A percentile compares a stretch with the other conserved stretches of the same genome.
Evolutionary conservation across 208 protist genomes (phyloP).

Genomic region (Blastocrithidia nonstop): DNA sequence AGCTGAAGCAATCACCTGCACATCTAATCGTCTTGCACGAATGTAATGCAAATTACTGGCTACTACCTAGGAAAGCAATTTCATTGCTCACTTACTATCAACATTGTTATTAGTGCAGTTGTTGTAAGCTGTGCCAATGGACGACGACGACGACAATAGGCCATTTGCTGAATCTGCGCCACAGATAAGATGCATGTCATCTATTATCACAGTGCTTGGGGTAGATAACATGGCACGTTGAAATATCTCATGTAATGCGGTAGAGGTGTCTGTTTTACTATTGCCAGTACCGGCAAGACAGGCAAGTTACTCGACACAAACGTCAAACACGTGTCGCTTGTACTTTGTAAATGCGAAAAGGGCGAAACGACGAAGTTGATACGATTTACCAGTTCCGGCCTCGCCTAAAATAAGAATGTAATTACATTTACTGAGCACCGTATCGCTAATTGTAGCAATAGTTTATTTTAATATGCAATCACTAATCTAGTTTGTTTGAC

Average conservation of each 20-base stretch:
- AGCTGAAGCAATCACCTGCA: too few species aligned
- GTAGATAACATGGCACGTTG: conserved; percentile 60
- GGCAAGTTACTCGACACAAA: conserved; percentile 23
- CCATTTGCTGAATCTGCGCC: neutral
- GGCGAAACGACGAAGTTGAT: conserved; percentile 7
- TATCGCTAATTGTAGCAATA: too few species aligned
- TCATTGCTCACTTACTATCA: too few species aligned
- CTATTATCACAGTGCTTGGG: conserved; percentile 47
- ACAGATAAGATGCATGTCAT: conserved; percentile 43
- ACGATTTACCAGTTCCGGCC: conserved; percentile 25
- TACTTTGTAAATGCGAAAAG: neutral
- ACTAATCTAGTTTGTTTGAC: too few species aligned
- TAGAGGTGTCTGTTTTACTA: conserved; percentile 56
- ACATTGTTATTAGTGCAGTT: too few species aligned
- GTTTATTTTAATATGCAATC: too few species aligned
- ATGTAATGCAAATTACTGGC: too few species aligned
- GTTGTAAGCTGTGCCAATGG: too few species aligned
- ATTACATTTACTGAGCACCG: too few species aligned
- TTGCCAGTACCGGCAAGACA: conserved; percentile 19
- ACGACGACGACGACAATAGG: neutral
- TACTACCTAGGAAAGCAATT: too few species aligned
- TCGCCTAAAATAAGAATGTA: conserved; percentile 29
- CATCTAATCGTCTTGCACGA: too few species aligned
- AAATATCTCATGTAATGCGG: conserved; percentile 87
- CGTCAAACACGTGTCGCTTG: conserved; percentile 6